A percentile compares a stretch with the other conserved stretches of the same genome.
These are phyloP conservation scores for Coemansia sp. DNA, from an alignment of 192 early-diverging fungal species.

Conservation along the genomic window DNA sequence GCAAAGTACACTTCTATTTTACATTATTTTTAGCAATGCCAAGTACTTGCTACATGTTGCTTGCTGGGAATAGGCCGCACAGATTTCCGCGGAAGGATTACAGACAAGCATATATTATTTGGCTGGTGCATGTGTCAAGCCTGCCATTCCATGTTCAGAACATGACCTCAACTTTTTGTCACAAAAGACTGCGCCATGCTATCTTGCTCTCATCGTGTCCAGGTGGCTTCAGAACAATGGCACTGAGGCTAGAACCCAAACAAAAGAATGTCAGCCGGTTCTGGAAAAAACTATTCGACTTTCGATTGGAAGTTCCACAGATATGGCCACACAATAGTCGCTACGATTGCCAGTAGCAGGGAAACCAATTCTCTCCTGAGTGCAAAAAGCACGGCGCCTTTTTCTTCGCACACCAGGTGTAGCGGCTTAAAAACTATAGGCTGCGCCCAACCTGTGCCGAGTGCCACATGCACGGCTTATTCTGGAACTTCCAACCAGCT, in stretches of 20 bases:
- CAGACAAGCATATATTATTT: too few relatives aligned
- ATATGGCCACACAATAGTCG: slow-evolving; percentile 9
- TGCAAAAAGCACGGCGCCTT: background rate
- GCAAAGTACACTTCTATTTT: too few relatives aligned
- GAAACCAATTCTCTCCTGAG: background rate
- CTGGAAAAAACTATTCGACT: slow-evolving; percentile 3
- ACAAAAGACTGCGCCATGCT: too few relatives aligned
- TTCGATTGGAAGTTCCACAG: slow-evolving; percentile 16
- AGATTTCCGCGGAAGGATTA: too few relatives aligned
- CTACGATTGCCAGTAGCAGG: background rate
- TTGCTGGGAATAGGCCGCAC: too few relatives aligned
- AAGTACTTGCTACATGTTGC: too few relatives aligned
- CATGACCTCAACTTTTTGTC: too few relatives aligned
- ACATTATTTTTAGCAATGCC: too few relatives aligned
- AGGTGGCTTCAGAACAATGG: background rate
- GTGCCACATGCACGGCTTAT: background rate
- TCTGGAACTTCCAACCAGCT: background rate
- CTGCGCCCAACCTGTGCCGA: background rate
- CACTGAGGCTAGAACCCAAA: background rate
- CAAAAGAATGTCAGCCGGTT: slow-evolving; percentile 3
- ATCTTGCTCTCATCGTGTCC: too few relatives aligned
- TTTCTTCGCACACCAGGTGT: background rate
- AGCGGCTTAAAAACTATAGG: slow-evolving; percentile 3
- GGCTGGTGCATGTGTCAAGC: too few relatives aligned
- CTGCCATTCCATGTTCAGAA: too few relatives aligned